Base-by-base conservation (phyloP, 2,329 filamentous ascomycete genomes). In the Zasmidium cellare region DNA sequence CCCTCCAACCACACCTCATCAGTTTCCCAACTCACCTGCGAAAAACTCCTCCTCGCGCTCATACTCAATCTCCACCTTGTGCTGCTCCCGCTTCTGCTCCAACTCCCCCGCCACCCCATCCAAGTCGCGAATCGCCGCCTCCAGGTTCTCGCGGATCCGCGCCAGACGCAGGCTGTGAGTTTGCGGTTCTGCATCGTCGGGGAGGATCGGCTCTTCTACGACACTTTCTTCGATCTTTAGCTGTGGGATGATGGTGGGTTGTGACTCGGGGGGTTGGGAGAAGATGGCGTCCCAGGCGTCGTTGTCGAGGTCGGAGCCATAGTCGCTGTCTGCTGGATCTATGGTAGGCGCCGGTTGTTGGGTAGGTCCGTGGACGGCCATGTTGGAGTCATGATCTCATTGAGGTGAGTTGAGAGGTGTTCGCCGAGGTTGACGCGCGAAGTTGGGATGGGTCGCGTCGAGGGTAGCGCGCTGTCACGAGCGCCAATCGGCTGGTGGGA, bases 271-370 rank as follows among this genome's bases (percentile, higher is more conserved):
- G n/a, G n/a, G 72, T 64, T 79, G 73, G 50, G 77, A 75, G 52
- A 87, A 72, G 25, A 87, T 69, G 41, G 78, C 74, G 65, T 78
- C 77, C 55, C 86, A 67, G 31, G 82, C 73, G 48, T 78, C 77
- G 61, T 84, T 80, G 73, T 86, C 83, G 63, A 87, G 80, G 60
- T 88, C 85, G 3, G 83, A 85, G 60, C 84, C 86, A 79, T 87
- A 88, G 63, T 87, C 84, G 71, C 82, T 86, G 48, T 76, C 67
- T 18, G 63, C 60, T 23, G 55, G 60, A n/a, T n/a, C n/a, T n/a
- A n/a, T n/a, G n/a, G n/a, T n/a, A n/a, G 28, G 22, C 9, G 28
- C 45, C 50, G 25, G 11, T 28, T 52, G 45, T 24, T 18, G 46
- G 28, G 22, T 18, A 41, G 50, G 46, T 9, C 53, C 41, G 14